Base-by-base conservation (phyloP, 73 alveolate genomes). In the Paramecium sexaurelia region DNA sequence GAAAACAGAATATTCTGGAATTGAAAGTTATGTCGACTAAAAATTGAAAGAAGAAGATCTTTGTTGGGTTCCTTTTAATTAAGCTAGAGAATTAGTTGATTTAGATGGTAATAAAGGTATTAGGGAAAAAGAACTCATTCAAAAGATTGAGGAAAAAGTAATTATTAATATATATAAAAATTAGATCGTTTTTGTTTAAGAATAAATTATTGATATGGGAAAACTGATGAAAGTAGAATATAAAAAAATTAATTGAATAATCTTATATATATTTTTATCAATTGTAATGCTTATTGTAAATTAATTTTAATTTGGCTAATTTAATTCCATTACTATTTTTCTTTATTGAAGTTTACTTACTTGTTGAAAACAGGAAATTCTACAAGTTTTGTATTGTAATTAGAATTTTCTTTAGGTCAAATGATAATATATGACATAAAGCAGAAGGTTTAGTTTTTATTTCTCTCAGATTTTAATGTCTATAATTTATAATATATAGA, bases 361-460 rank as follows among this genome's bases (percentile, higher is more conserved):
- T 47, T 5, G 7, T 5, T 95, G 37, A 98, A 99, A 29, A 96
- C 99, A 27, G 99, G 99, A 17, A 99, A 98, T 93, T 96, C 99
- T 4, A 98, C 99, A 84, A 96, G 96, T 91, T 97, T 94, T 91
- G 99, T 97, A 17, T 78, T 97, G 94, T 95, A 95, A 97, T 95
- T 97, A 33, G 99, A 97, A 67, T 91, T 97, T 84, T 98, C 99
- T 43, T 93, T 98, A 26, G 92, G 95, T 55, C 96, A 95, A 56
- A 91, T 39, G 99, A 96, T 91, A 85, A 93, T 43, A 95, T 93
- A 55, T 97, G 99, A 99, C 89, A 96, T 36, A 90, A 92, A 68
- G 99, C 99, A 36, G 99, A 99, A 56, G 99, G 96, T 66, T 99
- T 99, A 43, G 96, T 96, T 75, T 97, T 97, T 95, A 92, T 96